Conservation (phyloP, 2,329 filamentous ascomycete genomes). For the Emmonsiellopsis sp. region DNA sequence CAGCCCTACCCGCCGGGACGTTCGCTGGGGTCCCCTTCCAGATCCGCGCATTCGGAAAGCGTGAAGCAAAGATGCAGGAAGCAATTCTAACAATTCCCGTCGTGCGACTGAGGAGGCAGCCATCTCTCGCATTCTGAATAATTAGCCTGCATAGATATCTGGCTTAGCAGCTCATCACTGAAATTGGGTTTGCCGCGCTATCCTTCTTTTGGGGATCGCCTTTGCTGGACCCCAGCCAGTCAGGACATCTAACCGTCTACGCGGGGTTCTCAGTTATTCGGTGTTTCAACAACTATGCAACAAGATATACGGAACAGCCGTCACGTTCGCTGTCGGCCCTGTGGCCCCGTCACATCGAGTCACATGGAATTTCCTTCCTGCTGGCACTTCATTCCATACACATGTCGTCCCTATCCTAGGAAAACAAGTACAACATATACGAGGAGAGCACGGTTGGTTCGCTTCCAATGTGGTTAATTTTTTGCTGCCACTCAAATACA, state of each 20-base stretch:
- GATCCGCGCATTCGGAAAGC: not conserved
- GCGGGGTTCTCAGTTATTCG: not conserved
- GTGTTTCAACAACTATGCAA: too few relatives aligned
- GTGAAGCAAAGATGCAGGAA: not conserved
- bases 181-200: not conserved
- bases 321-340: not conserved
- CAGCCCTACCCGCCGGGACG: not conserved
- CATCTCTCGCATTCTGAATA: not conserved
- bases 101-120: not conserved
- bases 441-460: not conserved
- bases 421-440: constrained; percentile 1
- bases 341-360: not conserved
- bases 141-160: not conserved
- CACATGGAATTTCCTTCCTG: not conserved
- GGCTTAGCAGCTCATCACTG: not conserved
- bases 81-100: not conserved
- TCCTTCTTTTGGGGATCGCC: not conserved
- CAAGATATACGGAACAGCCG: not conserved
- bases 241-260: not conserved
- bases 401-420: not conserved
- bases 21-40: not conserved
- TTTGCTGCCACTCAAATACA: not conserved
- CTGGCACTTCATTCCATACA: not conserved
- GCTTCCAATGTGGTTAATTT: not conserved
- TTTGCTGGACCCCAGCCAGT: not conserved